phyloP scores from a whole-genome alignment of 768 basidiomycete species.

The Cystobasidium tubakii region DNA sequence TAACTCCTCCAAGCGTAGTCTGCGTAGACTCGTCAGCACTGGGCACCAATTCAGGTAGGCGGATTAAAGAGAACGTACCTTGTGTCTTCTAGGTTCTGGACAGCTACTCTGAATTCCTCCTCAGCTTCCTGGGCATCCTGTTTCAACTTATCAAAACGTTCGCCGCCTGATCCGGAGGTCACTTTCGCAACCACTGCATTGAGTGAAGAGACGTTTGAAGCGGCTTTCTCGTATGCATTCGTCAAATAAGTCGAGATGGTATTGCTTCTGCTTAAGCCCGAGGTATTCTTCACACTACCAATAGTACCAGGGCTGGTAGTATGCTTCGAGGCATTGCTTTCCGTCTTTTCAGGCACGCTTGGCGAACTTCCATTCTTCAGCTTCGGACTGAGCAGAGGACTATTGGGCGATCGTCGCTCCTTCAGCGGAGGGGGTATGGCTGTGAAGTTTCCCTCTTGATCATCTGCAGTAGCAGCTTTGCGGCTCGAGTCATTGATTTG shows the following conservation, averaged over 20 bases:
- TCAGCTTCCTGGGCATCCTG: slow-evolving; percentile 29
- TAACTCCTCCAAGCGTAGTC: slow-evolving; percentile 30
- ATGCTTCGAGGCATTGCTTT: background rate
- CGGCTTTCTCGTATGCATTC: slow-evolving; percentile 34
- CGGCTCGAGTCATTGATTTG: slow-evolving; percentile 16
- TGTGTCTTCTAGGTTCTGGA: slow-evolving; percentile 22
- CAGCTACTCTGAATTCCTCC: slow-evolving; percentile 29
- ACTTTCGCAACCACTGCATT: background rate
- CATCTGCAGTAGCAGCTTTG: background rate
- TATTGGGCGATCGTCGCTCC: background rate
- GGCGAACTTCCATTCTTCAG: background rate
- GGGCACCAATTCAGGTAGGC: no score
- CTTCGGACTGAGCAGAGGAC: slow-evolving; percentile 11
- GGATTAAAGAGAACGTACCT: background rate
- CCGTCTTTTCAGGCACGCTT: background rate
- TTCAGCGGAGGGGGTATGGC: slow-evolving; percentile 7
- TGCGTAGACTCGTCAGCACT: slow-evolving; percentile 8
- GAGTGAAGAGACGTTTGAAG: slow-evolving; percentile 5
- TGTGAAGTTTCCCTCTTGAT: slow-evolving; percentile 11
- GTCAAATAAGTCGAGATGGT: slow-evolving; percentile 17
- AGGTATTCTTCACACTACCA: background rate
- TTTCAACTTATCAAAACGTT: slow-evolving; percentile 23
- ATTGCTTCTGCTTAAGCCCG: slow-evolving; percentile 17
- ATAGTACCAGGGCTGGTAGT: background rate
- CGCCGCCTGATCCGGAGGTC: background rate